These are phyloP conservation scores for Malania oleifera DNA, from an alignment of 164 flowering plant genomes.

Conservation along the genomic window DNA sequence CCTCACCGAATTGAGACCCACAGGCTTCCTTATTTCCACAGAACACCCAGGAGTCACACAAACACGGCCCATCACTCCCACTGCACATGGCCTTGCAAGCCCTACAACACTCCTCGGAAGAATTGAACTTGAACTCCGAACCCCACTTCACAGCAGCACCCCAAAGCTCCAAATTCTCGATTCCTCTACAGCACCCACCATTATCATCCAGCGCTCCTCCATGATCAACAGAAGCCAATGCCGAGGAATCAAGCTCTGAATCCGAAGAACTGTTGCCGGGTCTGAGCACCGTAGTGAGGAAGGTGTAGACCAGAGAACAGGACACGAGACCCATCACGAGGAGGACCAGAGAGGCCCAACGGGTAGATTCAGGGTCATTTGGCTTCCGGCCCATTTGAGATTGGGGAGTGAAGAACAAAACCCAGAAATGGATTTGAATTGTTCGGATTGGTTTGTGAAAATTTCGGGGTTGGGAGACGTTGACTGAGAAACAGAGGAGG, in stretches of 20 bases:
- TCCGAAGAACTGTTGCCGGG: slow-evolving; percentile 10
- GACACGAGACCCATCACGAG: slow-evolving; percentile 40
- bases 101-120: slow-evolving; percentile 63
- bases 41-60: slow-evolving; percentile 95
- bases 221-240: slow-evolving; percentile 9
- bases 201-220: slow-evolving; percentile 3
- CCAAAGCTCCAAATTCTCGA: slow-evolving; percentile 86
- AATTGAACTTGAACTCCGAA: slow-evolving; percentile 67
- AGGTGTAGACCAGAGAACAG: slow-evolving; percentile 46
- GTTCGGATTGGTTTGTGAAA: not conserved
- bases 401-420: slow-evolving; percentile 9
- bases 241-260: slow-evolving; percentile 11
- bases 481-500: slow-evolving; percentile 9
- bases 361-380: slow-evolving; percentile 34
- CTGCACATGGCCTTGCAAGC: slow-evolving; percentile 89
- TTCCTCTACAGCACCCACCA: slow-evolving; percentile 68
- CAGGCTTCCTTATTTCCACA: slow-evolving; percentile 68
- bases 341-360: slow-evolving; percentile 32
- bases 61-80: slow-evolving; percentile 73
- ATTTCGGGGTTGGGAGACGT: slow-evolving; percentile 9
- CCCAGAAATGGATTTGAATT: slow-evolving; percentile 21
- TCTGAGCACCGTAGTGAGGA: slow-evolving; percentile 31
- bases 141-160: slow-evolving; percentile 97
- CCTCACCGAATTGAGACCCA: slow-evolving; percentile 81
- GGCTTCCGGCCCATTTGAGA: slow-evolving; percentile 56